Conservation (phyloP, 73 alveolate species). For the Paramecium biaurelia region DNA sequence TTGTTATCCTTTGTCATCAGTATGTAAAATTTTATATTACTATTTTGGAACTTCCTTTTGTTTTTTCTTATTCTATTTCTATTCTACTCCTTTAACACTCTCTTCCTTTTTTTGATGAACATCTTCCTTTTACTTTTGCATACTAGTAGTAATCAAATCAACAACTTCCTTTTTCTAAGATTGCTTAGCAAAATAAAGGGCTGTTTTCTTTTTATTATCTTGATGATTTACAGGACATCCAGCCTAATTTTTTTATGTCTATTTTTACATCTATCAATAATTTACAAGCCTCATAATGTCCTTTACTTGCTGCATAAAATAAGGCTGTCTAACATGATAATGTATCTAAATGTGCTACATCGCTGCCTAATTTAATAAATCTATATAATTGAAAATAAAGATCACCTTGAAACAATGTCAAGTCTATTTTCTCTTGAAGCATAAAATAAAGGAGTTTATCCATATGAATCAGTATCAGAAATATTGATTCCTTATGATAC, state of each 20-base stretch:
- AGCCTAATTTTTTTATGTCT: neutral
- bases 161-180: slow-evolving; percentile 68
- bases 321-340: slow-evolving; percentile 86
- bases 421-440: slow-evolving; percentile 83
- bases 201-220: slow-evolving; percentile 78
- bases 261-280: slow-evolving; percentile 67
- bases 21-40: slow-evolving; percentile 38
- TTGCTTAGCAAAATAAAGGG: slow-evolving; percentile 81
- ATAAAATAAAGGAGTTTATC: slow-evolving; percentile 83
- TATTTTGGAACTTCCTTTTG: slow-evolving; percentile 34
- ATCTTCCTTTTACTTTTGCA: slow-evolving; percentile 39
- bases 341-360: slow-evolving; percentile 78
- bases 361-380: slow-evolving; percentile 75
- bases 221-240: slow-evolving; percentile 81
- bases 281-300: slow-evolving; percentile 78
- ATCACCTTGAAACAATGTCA: slow-evolving; percentile 46
- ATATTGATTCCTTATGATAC: neutral
- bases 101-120: neutral
- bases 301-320: slow-evolving; percentile 93
- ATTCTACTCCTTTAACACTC: slow-evolving; percentile 34
- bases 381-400: neutral
- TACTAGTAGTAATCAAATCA: slow-evolving; percentile 59
- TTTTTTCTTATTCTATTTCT: neutral
- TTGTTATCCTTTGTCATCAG: slow-evolving; percentile 69
- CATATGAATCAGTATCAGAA: slow-evolving; percentile 52